Conservation (phyloP, 2,329 filamentous ascomycete genomes). For the Aotearoamyces nothofagi region DNA sequence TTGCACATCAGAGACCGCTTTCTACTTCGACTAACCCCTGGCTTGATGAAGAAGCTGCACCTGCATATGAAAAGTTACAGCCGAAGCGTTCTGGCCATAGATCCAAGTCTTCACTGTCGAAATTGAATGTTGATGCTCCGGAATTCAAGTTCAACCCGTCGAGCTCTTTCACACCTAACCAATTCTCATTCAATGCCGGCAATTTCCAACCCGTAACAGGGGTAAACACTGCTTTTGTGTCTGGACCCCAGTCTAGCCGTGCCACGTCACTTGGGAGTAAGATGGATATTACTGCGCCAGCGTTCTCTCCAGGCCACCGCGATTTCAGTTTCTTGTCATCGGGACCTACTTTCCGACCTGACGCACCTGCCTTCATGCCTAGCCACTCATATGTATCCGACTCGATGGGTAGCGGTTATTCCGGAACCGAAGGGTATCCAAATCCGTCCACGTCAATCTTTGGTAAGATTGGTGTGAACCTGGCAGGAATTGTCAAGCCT, state of each 20-base stretch:
- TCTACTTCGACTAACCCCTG: constrained; percentile 49
- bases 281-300: constrained; percentile 55
- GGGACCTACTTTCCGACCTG: constrained; percentile 56
- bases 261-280: constrained; percentile 21
- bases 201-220: constrained; percentile 29
- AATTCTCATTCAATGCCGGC: constrained; percentile 32
- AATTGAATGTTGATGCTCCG: constrained; percentile 76
- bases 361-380: constrained; percentile 65
- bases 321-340: constrained; percentile 55
- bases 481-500: constrained; percentile 47
- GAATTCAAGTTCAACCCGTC: constrained; percentile 63
- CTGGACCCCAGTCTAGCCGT: constrained; percentile 23
- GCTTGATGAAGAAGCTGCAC: constrained; percentile 33
- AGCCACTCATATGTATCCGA: constrained; percentile 27
- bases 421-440: constrained; percentile 24
- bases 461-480: constrained; percentile 48
- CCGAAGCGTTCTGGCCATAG: constrained; percentile 38
- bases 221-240: constrained; percentile 9
- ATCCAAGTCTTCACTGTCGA: constrained; percentile 58
- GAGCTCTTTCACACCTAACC: constrained; percentile 30
- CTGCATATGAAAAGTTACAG: constrained; percentile 20
- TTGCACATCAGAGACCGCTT: constrained; percentile 36
- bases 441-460: constrained; percentile 40
- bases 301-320: constrained; percentile 52
- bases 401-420: constrained; percentile 30